phyloP scores from a whole-genome alignment of 805 yeast species.

The Candida suzukii region DNA sequence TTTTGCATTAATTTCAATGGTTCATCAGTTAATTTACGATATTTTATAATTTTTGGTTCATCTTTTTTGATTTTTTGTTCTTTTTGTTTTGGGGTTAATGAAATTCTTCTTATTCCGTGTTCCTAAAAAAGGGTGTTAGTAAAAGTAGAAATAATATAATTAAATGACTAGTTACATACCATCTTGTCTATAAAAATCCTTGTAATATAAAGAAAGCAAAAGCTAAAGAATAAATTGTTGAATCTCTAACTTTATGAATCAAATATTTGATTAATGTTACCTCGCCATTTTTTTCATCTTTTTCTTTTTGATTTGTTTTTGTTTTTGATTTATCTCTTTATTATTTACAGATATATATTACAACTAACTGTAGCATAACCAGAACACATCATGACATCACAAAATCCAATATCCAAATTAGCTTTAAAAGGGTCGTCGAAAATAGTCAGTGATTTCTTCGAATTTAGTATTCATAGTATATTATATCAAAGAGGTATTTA shows the following conservation, averaged over 20 bases:
- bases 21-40: constrained; percentile 36
- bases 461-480: constrained; percentile 72
- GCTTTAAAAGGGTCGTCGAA: constrained; percentile 75
- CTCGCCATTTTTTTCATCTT: too few species aligned
- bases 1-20: constrained; percentile 32
- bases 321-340: too few species aligned
- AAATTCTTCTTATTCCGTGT: constrained; percentile 70
- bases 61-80: constrained; percentile 50
- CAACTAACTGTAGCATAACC: too few species aligned
- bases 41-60: constrained; percentile 49
- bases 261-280: too few species aligned
- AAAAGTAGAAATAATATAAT: not conserved
- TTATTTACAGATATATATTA: too few species aligned
- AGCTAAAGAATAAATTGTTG: too few species aligned
- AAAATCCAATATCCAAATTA: constrained; percentile 37
- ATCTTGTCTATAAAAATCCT: not conserved
- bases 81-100: constrained; percentile 48
- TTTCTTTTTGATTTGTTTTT: too few species aligned
- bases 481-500: constrained; percentile 87
- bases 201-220: too few species aligned
- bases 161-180: not conserved
- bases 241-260: too few species aligned
- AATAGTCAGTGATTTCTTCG: constrained; percentile 75
- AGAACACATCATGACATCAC: too few species aligned
- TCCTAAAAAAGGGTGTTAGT: constrained; percentile 2